Percentiles rank a stretch among this genome's conserved stretches.
phyloP scores from a whole-genome alignment of 176 grass and related monocot species.

The Chrysopogon serrulatus region DNA sequence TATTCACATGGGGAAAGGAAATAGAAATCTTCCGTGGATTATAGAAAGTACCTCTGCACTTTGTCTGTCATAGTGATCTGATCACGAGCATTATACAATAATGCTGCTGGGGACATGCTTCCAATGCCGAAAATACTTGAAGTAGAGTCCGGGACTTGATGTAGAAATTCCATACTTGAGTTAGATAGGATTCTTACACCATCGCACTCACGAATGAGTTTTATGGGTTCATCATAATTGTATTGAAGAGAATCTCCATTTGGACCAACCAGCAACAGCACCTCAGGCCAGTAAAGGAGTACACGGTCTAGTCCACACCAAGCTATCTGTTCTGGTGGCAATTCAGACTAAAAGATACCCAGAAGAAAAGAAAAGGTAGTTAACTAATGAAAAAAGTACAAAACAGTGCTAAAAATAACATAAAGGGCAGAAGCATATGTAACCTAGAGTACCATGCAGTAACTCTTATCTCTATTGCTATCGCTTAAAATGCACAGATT shows the following conservation, averaged over 20 bases:
- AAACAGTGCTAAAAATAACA: no score
- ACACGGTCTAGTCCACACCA: conserved; percentile 92
- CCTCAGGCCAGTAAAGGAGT: conserved; percentile 87
- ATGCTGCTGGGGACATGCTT: no score
- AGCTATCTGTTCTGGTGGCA: conserved; percentile 92
- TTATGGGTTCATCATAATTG: conserved; percentile 86
- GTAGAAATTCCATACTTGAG: conserved; percentile 95
- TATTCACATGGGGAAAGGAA: conserved; percentile 2
- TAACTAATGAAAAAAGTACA: not conserved
- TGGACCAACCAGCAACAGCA: conserved; percentile 83
- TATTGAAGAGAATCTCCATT: conserved; percentile 79
- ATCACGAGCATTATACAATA: no score
- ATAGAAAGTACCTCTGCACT: conserved; percentile 77
- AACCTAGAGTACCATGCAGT: no score
- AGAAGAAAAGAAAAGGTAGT: not conserved
- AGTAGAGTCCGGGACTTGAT: conserved; percentile 80
- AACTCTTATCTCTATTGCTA: not conserved
- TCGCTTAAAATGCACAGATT: no score
- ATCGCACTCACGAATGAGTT: conserved; percentile 87
- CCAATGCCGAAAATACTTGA: conserved; percentile 20
- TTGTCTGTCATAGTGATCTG: conserved; percentile 79
- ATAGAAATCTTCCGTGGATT: not conserved
- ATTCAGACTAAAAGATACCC: conserved; percentile 44
- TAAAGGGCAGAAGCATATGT: no score
- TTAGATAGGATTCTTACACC: conserved; percentile 92